Evolutionary conservation across 257 asterid species (phyloP), one percentile per base, ranked within the genome.

Genomic region (Phtheirospermum japonicum): DNA sequence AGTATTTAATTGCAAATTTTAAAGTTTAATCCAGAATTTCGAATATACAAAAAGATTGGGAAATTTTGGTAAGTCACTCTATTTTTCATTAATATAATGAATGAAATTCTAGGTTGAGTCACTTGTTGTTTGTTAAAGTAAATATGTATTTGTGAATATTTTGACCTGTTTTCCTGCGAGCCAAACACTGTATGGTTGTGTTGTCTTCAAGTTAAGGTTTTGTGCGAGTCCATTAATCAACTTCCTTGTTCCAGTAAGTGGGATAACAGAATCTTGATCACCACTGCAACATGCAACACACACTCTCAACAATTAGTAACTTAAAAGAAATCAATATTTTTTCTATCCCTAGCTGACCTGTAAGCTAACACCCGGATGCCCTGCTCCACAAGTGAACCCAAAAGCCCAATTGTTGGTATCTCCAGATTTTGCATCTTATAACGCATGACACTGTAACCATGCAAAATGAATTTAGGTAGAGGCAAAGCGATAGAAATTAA

Each of bases 211-310:
- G 34, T 80, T 73, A n/a, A 85, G 73, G 13, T 80, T 81, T 6
- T 69, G 60, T 0, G 97, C 97, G 32, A 87, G 72, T 32, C 76
- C 71, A 4, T 78, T 73, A 2, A 90, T 84, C 63, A 85, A 63
- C 28, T 67, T 69, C 32, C 96, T 77, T 20, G 87, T 79, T 33
- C 89, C 97, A 3, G 68, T 75, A 28, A 90, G 68, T 12, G 97
- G 97, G 32, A 87, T 82, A 49, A 83, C 90, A 0, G 97, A 87
- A 73, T 90, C 97, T 76, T 90, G 95, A 71, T 90, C 97, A 40
- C 48, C 48, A 11, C 48, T 40, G 45, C 10, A 7, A 36, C 7
- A 36, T 7, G 9, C 7, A 36, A 12, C 9, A 6, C 42, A 36
- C 42, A n/a, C n/a, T n/a, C n/a, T n/a, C n/a, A n/a, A n/a, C n/a